A percentile compares a stretch with the other conserved stretches of the same genome.
phyloP scores from a whole-genome alignment of 495 filamentous ascomycete genomes.

The Xylaria telfairii region DNA sequence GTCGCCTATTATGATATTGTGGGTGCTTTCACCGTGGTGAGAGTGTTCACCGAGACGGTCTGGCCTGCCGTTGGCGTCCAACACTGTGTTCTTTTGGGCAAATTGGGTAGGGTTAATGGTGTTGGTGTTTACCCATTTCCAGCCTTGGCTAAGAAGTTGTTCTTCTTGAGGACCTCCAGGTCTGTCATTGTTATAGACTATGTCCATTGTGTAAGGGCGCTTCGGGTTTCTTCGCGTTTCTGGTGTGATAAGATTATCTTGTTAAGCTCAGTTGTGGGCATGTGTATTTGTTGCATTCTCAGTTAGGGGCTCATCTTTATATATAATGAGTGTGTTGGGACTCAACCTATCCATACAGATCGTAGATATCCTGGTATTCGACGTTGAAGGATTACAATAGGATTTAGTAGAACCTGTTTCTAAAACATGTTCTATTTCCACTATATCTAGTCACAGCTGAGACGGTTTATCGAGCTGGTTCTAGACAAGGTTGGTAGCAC shows the following conservation, averaged over 20 bases:
- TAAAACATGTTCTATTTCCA: neutral
- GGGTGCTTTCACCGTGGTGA: constrained; percentile 16
- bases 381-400: neutral
- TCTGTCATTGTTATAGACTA: neutral
- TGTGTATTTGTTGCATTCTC: neutral
- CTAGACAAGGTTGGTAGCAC: neutral
- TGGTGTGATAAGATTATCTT: neutral
- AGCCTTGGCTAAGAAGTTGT: neutral
- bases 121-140: constrained; percentile 14
- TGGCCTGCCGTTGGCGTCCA: neutral
- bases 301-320: neutral
- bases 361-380: neutral
- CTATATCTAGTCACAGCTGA: neutral
- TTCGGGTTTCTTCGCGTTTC: neutral
- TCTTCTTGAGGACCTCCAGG: neutral
- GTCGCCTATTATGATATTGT: neutral
- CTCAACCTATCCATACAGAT: neutral
- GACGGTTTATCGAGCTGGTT: neutral
- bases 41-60: constrained; percentile 7
- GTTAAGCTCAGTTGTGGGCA: neutral
- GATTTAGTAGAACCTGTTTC: neutral
- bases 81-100: neutral
- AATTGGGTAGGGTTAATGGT: constrained; percentile 1
- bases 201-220: neutral
- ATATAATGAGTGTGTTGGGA: neutral